These are phyloP conservation scores for Yamadazyma songkhlaensis DNA, from an alignment of 1,139 yeast genomes.

Conservation along the genomic window DNA sequence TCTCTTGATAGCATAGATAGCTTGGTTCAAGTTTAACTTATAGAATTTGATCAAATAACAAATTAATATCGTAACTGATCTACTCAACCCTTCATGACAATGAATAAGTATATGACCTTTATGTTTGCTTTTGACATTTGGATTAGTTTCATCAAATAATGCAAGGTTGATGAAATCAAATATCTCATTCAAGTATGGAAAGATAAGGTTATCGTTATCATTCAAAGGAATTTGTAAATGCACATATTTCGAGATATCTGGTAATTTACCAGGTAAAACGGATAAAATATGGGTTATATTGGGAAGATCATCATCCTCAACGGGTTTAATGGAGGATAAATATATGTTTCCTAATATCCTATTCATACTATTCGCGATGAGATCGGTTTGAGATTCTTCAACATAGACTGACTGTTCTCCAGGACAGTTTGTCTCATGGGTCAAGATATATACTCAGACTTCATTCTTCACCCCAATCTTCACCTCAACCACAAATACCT, in stretches of 20 bases:
- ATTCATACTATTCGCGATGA: conserved; percentile 16
- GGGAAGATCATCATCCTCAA: conserved; percentile 39
- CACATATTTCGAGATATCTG: conserved; percentile 29
- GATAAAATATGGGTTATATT: conserved; percentile 68
- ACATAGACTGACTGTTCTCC: too few species aligned
- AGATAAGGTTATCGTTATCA: conserved; percentile 62
- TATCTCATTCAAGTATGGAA: conserved; percentile 58
- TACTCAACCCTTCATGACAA: conserved; percentile 85
- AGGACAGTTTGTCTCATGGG: too few species aligned
- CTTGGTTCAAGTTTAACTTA: conserved; percentile 54
- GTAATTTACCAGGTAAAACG: conserved; percentile 61
- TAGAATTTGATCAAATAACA: conserved; percentile 81
- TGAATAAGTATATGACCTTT: conserved; percentile 53
- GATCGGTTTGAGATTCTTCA: too few species aligned
- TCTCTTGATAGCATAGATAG: conserved; percentile 69
- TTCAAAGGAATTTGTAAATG: conserved; percentile 67
- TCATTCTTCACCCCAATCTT: too few species aligned
- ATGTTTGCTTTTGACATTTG: conserved; percentile 26
- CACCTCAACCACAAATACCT: too few species aligned
- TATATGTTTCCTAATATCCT: conserved; percentile 67
- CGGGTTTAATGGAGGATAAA: conserved; percentile 58
- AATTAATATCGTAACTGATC: conserved; percentile 69
- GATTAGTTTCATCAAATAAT: conserved; percentile 24
- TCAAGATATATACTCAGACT: too few species aligned
- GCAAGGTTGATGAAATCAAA: conserved; percentile 69